These are phyloP conservation scores for Umbelopsis ramanniana DNA, from an alignment of 192 early-diverging fungal species.

Conservation along the genomic window DNA sequence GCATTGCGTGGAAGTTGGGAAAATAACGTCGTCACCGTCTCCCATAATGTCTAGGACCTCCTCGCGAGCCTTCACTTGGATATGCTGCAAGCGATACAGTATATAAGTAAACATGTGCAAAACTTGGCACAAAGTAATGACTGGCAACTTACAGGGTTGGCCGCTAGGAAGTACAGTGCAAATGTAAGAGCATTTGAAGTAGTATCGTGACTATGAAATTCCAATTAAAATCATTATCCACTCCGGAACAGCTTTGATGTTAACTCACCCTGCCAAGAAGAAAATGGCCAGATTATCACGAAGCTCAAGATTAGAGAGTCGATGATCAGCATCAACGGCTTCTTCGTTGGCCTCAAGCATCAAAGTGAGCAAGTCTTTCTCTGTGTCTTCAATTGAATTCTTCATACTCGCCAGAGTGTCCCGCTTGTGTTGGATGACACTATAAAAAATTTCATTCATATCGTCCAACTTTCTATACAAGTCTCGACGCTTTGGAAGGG, in stretches of 20 bases:
- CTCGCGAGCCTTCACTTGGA: slow-evolving; percentile 28
- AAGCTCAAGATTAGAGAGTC: slow-evolving; percentile 20
- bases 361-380: slow-evolving; percentile 38
- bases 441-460: slow-evolving; percentile 24
- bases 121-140: too few relatives aligned
- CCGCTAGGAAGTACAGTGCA: slow-evolving; percentile 27
- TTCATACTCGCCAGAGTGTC: neutral
- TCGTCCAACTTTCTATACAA: slow-evolving; percentile 5
- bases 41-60: slow-evolving; percentile 28
- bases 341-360: slow-evolving; percentile 32
- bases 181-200: slow-evolving; percentile 18
- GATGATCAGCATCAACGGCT: neutral
- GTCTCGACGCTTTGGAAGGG: slow-evolving; percentile 22
- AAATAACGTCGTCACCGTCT: slow-evolving; percentile 16
- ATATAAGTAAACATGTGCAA: too few relatives aligned
- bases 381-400: slow-evolving; percentile 22
- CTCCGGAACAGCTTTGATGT: too few relatives aligned
- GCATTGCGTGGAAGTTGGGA: slow-evolving; percentile 48
- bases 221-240: too few relatives aligned
- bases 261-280: slow-evolving; percentile 11
- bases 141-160: neutral
- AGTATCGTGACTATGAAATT: slow-evolving; percentile 24
- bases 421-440: slow-evolving; percentile 31
- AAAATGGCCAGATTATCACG: neutral
- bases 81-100: neutral